These are phyloP conservation scores for Globisporangium nunn DNA, from an alignment of 352 stramenopile species.

Conservation along the genomic window DNA sequence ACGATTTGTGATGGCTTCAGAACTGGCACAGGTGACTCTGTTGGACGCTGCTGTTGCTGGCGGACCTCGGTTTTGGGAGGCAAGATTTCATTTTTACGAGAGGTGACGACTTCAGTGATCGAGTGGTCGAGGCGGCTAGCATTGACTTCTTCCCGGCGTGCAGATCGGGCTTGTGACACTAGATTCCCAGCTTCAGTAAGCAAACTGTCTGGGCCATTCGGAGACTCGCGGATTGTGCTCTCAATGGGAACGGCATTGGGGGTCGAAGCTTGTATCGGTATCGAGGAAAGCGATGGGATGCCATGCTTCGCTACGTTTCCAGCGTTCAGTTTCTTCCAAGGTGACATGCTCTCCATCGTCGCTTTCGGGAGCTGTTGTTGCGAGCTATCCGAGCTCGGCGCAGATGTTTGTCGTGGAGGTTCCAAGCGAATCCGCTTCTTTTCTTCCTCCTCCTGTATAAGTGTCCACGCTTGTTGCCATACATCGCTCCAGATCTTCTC, in stretches of 20 bases:
- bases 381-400: background rate
- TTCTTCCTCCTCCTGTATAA: slow-evolving; percentile 11
- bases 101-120: background rate
- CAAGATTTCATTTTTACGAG: background rate
- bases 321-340: background rate
- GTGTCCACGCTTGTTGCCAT: slow-evolving; percentile 13
- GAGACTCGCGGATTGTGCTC: background rate
- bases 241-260: background rate
- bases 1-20: background rate
- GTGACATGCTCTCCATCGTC: background rate
- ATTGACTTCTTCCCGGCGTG: too few species aligned
- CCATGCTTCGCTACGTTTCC: slow-evolving; percentile 6
- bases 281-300: background rate
- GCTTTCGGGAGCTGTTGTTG: too few species aligned
- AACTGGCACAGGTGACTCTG: background rate
- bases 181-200: background rate
- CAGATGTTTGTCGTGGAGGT: background rate
- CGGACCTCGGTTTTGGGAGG: background rate
- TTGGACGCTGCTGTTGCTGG: background rate
- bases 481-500: slow-evolving; percentile 11
- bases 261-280: background rate
- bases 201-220: background rate
- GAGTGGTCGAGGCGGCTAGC: background rate
- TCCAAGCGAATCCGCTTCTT: slow-evolving; percentile 1
- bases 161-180: too few species aligned